Evolutionary conservation across 352 stramenopile genomes (phyloP), one percentile per base, ranked within the genome.

Genomic region (Globisporangium paroecandrum): DNA sequence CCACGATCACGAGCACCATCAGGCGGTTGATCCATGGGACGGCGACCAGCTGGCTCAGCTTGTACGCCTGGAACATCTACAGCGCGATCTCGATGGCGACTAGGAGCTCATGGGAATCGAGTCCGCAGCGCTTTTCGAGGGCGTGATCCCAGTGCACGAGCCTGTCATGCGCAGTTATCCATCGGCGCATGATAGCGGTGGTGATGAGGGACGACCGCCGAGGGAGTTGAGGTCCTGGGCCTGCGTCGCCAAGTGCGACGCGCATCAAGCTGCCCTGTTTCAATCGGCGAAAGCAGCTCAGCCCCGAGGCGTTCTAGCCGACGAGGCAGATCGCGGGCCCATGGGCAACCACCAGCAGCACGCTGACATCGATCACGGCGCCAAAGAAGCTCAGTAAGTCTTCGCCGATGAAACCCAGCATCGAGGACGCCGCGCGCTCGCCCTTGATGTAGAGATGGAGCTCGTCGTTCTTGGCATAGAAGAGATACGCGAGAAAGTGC

Each of bases 211-310:
- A 46, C 38, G 38, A 46, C 6, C 38, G 10, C 36, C 9, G 36
- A 43, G 36, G 36, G 29, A 13, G 3, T 43, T 15, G 36, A 43
- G 36, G 36, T 18, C 36, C 36, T 43, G 36, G 36, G 9, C 9
- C 64, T 91, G 80, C 47, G 25, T 27, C 20, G 18, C 47, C 8
- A 27, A 24, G n/a, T n/a, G 47, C 47, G 47, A 9, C 20, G 47
- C 47, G 20, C n/a, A n/a, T 27, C 6, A 24, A 54, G n/a, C 4
- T 54, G 20, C 20, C 22, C 7, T 54, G 36, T 18, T 43, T 43
- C 36, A 43, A 43, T 54, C 47, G 47, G 47, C 12, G n/a, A 54
- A n/a, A 54, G 47, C 12, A 43, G 36, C 10, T 13, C 36, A 54
- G 25, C 20, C 7, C 15, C n/a, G 47, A 54, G 47, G 22, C 47